phyloP scores from a whole-genome alignment of 148 eudicot genomes.

The Salicornia ramosissima region DNA sequence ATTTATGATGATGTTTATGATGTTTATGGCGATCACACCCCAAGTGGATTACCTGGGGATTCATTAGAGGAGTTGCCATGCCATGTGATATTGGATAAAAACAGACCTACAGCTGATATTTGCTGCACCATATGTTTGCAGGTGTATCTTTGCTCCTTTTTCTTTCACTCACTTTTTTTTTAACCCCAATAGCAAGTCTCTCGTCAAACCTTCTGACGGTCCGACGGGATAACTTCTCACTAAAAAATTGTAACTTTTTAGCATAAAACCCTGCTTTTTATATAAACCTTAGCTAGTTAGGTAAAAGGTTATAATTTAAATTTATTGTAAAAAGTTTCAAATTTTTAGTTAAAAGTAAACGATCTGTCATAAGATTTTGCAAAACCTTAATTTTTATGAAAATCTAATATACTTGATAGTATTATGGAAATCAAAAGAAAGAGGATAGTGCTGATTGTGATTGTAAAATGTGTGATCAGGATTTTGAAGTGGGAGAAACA shows the following conservation, averaged over 20 bases:
- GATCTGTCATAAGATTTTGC: too few species aligned
- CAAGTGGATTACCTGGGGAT: conserved; percentile 43
- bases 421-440: background rate
- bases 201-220: too few species aligned
- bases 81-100: conserved; percentile 37
- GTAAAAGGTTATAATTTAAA: too few species aligned
- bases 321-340: too few species aligned
- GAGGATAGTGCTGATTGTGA: conserved; percentile 9
- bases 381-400: too few species aligned
- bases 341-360: too few species aligned
- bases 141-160: conserved; percentile 31
- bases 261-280: too few species aligned
- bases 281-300: too few species aligned
- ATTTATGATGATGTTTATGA: conserved; percentile 39
- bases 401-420: background rate
- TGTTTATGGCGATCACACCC: conserved; percentile 33
- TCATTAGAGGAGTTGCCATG: conserved; percentile 40
- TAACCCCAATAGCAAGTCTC: too few species aligned
- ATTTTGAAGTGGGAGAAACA: conserved; percentile 49
- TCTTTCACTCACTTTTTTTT: too few species aligned
- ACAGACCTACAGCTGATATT: conserved; percentile 25
- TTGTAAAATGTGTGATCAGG: conserved; percentile 30
- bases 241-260: too few species aligned
- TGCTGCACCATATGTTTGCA: conserved; percentile 66
- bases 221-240: too few species aligned